A percentile compares a stretch with the other conserved stretches of the same genome.
Evolutionary conservation across 768 basidiomycete genomes (phyloP).

Genomic region (Amanita polypyramis): DNA sequence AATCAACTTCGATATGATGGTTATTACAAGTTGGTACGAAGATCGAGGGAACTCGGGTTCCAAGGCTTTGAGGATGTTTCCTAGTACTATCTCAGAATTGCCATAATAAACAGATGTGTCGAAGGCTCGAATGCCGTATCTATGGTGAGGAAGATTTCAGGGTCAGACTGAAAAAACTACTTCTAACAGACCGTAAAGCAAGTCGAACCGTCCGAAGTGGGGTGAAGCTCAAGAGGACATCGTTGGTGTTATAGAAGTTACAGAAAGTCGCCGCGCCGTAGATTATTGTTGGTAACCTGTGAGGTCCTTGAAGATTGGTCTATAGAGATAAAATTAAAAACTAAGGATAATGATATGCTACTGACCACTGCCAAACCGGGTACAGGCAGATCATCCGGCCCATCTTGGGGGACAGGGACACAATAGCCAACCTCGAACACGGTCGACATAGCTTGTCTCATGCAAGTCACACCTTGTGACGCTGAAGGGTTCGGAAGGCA

Average conservation of each 20-base stretch:
- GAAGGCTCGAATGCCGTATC: conserved; percentile 74
- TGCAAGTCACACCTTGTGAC: conserved; percentile 1
- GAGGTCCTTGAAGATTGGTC: conserved; percentile 25
- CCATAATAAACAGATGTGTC: conserved; percentile 82
- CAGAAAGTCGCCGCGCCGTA: conserved; percentile 70
- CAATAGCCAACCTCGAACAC: conserved; percentile 1
- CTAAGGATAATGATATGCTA: conserved; percentile 5
- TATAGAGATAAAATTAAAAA: conserved; percentile 1
- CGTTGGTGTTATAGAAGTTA: conserved; percentile 52
- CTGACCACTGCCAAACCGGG: conserved; percentile 31
- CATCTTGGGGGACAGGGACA: conserved; percentile 16
- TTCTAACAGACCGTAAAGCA: conserved; percentile 51
- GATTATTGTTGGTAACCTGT: conserved; percentile 39
- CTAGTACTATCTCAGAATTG: conserved; percentile 67
- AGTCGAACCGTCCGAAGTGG: conserved; percentile 64
- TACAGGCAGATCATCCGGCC: conserved; percentile 25
- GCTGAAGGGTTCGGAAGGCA: too few relatives aligned
- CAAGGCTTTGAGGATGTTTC: conserved; percentile 51
- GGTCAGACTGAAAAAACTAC: conserved; percentile 2
- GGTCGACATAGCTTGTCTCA: not conserved
- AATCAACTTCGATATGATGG: not conserved
- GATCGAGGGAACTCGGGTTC: conserved; percentile 63
- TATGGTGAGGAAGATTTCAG: conserved; percentile 17
- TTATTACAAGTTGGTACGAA: conserved; percentile 60
- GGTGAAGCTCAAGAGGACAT: conserved; percentile 38